phyloP scores from a whole-genome alignment of 257 asterid genomes.

The Forsythia suspensa region DNA sequence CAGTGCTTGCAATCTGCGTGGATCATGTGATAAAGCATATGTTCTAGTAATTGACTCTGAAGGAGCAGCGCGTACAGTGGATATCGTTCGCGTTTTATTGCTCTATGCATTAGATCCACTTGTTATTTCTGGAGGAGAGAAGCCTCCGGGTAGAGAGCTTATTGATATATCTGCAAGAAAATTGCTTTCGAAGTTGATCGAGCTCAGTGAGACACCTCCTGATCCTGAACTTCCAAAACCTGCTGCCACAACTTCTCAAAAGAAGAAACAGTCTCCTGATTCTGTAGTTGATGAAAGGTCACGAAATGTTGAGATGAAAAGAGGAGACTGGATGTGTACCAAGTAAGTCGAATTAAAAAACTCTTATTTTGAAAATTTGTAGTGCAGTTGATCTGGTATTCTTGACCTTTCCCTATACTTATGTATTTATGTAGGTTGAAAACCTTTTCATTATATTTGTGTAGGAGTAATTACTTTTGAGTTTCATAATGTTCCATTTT shows the following conservation, averaged over 20 bases:
- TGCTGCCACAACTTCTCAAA: constrained; percentile 32
- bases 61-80: constrained; percentile 73
- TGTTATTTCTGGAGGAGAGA: constrained; percentile 48
- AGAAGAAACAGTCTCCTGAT: constrained; percentile 40
- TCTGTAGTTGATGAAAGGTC: constrained; percentile 25
- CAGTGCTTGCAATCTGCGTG: constrained; percentile 71
- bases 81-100: constrained; percentile 70
- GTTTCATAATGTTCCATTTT: neutral
- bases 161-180: constrained; percentile 74
- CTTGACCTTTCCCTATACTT: neutral
- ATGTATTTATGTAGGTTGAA: neutral
- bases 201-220: constrained; percentile 60
- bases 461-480: neutral
- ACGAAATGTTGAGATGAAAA: constrained; percentile 46
- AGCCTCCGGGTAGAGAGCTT: constrained; percentile 54
- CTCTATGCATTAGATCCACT: constrained; percentile 71
- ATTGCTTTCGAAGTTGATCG: constrained; percentile 65
- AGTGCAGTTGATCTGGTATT: neutral
- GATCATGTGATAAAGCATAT: constrained; percentile 88
- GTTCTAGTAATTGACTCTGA: constrained; percentile 57
- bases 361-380: neutral
- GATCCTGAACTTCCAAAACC: constrained; percentile 61
- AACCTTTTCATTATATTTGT: neutral
- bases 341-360: constrained; percentile 50
- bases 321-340: constrained; percentile 73